Percentiles rank a stretch among this genome's conserved stretches.
Evolutionary conservation across 2,329 filamentous ascomycete species (phyloP).

Genomic region (Endothia cerciana): DNA sequence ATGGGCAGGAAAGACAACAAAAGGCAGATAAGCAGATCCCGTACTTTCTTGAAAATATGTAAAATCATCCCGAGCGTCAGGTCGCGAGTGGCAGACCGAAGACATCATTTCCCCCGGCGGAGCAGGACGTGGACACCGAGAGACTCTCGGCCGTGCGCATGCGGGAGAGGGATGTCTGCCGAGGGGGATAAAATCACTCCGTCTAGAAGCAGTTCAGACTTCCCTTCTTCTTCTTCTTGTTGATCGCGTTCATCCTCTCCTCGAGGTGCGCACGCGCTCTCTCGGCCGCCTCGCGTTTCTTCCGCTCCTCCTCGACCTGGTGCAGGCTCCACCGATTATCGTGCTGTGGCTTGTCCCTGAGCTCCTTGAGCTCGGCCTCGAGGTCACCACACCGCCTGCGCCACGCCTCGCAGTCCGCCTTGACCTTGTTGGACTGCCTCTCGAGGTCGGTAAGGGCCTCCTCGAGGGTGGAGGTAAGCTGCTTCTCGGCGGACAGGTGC

Average conservation of each 20-base stretch:
- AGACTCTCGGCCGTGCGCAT: neutral
- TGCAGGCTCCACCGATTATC: constrained; percentile 74
- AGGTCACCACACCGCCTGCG: constrained; percentile 80
- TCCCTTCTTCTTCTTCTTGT: constrained; percentile 92
- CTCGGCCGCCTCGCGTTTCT: constrained; percentile 88
- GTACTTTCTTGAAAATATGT: constrained; percentile 10
- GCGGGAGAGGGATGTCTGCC: too few species aligned
- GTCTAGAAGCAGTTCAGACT: constrained; percentile 94
- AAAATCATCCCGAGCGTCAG: constrained; percentile 19
- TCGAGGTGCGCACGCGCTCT: constrained; percentile 86
- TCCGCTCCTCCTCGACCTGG: constrained; percentile 94
- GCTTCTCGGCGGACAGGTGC: constrained; percentile 92
- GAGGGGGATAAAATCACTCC: neutral
- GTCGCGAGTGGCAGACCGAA: constrained; percentile 14
- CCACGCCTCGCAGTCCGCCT: constrained; percentile 87
- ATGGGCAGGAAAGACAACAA: neutral
- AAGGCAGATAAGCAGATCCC: constrained; percentile 3
- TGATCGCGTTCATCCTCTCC: constrained; percentile 91
- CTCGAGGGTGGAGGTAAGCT: constrained; percentile 92
- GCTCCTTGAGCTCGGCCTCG: constrained; percentile 72
- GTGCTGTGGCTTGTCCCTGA: constrained; percentile 58
- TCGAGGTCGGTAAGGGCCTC: constrained; percentile 95
- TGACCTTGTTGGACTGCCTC: constrained; percentile 87
- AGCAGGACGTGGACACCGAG: too few species aligned
- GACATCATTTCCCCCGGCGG: neutral